These are phyloP conservation scores for Elsinoe fawcettii DNA, from an alignment of 2,329 filamentous ascomycete genomes.

Conservation along the genomic window DNA sequence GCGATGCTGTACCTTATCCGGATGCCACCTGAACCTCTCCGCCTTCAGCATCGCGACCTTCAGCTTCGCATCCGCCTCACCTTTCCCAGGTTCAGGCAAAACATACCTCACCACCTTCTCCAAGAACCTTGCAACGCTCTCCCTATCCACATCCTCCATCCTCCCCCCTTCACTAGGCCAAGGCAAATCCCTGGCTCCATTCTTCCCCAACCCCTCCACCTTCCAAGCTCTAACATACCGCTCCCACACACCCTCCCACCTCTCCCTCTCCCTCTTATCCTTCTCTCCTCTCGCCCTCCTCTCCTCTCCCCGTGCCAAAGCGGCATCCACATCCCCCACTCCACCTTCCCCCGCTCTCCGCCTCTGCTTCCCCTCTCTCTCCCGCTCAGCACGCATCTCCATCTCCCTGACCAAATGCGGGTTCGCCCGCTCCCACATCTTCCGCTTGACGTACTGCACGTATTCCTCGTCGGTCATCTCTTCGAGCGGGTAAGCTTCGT, in stretches of 20 bases:
- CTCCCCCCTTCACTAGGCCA: conserved; percentile 67
- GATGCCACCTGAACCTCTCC: conserved; percentile 91
- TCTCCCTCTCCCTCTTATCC: conserved; percentile 26
- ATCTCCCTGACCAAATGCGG: conserved; percentile 74
- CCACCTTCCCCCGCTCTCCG: conserved; percentile 27
- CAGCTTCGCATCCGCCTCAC: conserved; percentile 17
- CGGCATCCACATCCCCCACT: conserved; percentile 53
- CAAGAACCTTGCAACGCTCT: conserved; percentile 63
- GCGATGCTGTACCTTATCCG: conserved; percentile 91
- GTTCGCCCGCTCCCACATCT: conserved; percentile 95
- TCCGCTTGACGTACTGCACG: conserved; percentile 69
- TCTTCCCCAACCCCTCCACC: conserved; percentile 29
- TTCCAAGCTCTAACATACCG: conserved; percentile 48
- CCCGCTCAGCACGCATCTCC: conserved; percentile 51
- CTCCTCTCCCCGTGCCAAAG: conserved; percentile 53
- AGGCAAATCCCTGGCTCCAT: conserved; percentile 38
- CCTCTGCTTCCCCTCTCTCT: conserved; percentile 32
- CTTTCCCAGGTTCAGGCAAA: neutral
- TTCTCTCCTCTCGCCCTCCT: conserved; percentile 25
- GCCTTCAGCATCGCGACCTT: conserved; percentile 57
- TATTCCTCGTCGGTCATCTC: conserved; percentile 92
- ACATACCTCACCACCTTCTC: neutral
- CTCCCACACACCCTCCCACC: conserved; percentile 55
- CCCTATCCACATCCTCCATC: conserved; percentile 48
- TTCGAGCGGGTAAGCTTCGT: conserved; percentile 53